phyloP scores from a whole-genome alignment of 768 basidiomycete genomes.

The Suillus subaureus region DNA sequence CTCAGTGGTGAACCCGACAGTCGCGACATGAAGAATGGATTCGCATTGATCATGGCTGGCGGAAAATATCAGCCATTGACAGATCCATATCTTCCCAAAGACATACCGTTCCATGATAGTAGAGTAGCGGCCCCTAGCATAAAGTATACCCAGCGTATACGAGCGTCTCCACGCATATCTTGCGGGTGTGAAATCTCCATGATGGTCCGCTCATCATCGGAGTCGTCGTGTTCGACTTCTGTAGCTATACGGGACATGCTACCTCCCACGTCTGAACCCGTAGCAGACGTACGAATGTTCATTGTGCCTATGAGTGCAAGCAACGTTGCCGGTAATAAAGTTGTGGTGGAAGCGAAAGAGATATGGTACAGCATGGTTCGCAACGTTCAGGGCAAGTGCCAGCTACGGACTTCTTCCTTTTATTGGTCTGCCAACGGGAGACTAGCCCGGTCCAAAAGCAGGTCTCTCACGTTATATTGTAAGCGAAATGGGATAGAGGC shows the following conservation, averaged over 20 bases:
- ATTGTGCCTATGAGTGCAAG: neutral
- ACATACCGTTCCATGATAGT: constrained; percentile 88
- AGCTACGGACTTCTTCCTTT: no score
- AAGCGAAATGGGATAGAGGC: neutral
- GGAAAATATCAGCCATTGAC: constrained; percentile 7
- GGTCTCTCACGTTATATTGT: neutral
- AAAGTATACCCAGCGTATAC: constrained; percentile 67
- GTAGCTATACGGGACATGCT: neutral
- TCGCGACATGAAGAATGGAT: constrained; percentile 77
- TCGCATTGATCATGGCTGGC: constrained; percentile 82
- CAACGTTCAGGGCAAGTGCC: neutral
- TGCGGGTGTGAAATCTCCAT: neutral
- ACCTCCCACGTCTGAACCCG: neutral
- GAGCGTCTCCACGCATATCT: constrained; percentile 35
- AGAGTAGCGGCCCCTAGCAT: constrained; percentile 78
- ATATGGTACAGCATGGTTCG: neutral
- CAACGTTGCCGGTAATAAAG: neutral
- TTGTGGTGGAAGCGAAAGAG: constrained; percentile 1
- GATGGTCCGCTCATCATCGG: neutral
- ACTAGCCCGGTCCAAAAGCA: neutral
- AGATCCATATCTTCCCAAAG: neutral
- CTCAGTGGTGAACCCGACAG: constrained; percentile 60
- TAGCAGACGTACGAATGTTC: neutral
- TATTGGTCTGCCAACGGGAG: neutral
- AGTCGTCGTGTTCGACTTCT: neutral